Base-by-base conservation (phyloP, 306 rosid genomes). In the Morella rubra region DNA sequence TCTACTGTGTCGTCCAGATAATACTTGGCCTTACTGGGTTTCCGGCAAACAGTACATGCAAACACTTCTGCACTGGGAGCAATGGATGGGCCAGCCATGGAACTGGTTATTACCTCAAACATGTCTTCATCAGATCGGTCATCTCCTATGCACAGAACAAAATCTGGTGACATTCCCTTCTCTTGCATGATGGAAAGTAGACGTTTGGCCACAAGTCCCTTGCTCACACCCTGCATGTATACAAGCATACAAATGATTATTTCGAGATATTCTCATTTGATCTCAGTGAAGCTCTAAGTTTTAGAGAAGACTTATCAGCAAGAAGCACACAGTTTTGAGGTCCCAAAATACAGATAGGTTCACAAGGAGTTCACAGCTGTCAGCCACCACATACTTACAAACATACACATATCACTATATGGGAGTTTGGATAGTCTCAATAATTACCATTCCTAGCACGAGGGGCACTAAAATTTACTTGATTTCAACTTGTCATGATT, bases 61-160 rank as follows among this genome's bases (percentile, higher is more conserved):
- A 90, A 90, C 24, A 88, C 91, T 76, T 91, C 91, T 1, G 96
- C 93, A 64, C 74, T 77, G 0, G 89, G 83, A 4, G 87, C 81
- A 3, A 87, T 79, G 62, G 91, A 84, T 5, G 93, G 87, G 13
- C 90, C 89, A 12, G 81, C 76, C 73, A 79, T 71, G 59, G 91
- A 84, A 76, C 83, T 84, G 4, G 78, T 40, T 75, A 91, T 87
- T 72, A 82, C 90, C 90, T 90, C 92, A 24, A 90, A 90, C 96
- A 90, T 90, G 85, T 88, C 96, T 86, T 90, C 96, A 16, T 90
- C 96, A 0, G 96, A 90, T 79, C 92, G 76, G 52, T 90, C 96
- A 79, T 90, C 96, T 47, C 93, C 96, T 51, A 88, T 85, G 75
- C 96, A 90, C 65, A 88, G 81, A 70, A 90, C 90, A 44, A 90